Evolutionary conservation across 768 basidiomycete species (phyloP), one percentile per base, ranked within the genome.

Genomic region (Termitomyces sp.): DNA sequence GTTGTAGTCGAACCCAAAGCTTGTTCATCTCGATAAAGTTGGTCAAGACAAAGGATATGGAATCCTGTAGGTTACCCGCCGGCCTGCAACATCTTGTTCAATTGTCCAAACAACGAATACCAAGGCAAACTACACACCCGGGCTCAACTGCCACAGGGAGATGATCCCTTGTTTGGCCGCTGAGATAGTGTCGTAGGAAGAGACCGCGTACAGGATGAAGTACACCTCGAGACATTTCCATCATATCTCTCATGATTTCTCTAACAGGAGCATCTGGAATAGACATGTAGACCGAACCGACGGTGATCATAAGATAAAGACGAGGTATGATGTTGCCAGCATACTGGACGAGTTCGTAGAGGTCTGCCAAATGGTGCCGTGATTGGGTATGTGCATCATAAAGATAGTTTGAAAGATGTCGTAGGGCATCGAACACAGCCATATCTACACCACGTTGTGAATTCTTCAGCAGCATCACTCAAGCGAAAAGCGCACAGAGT

Each of bases 1-100:
- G 97, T 71, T 98, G 97, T 11, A 98, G 80, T 41, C 97, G 91
- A 3, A 99, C 96, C 97, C 97, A 98, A 24, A 98, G 86, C 70
- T 98, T 99, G 81, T 98, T 98, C 96, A 98, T 99, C 69, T 99
- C 97, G 69, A 99, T 93, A 67, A 99, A 98, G 72, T 98, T 98
- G 59, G 94, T 98, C 58, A 99, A 80, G 41, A 98, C 94, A 69
- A 98, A 98, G 3, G 85, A 84, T 61, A 92, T 96, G 1, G 95
- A 98, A 72, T 99, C 97, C 73, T 94, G 88, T 2, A 99, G 78
- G 68, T 94, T 92, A 49, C 96, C 97, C 49, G 76, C 71, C 16
- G 94, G 91, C 18, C 94, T 97, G 55, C 14, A 57, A n/a, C 28
- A 24, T 36, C 22, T 20, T 48, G 40, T 60, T 50, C 43, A 48